A percentile compares a stretch with the other conserved stretches of the same genome.
Evolutionary conservation across 2,329 filamentous ascomycete genomes (phyloP).

Genomic region (Arthrobotrys pseudoclavata): DNA sequence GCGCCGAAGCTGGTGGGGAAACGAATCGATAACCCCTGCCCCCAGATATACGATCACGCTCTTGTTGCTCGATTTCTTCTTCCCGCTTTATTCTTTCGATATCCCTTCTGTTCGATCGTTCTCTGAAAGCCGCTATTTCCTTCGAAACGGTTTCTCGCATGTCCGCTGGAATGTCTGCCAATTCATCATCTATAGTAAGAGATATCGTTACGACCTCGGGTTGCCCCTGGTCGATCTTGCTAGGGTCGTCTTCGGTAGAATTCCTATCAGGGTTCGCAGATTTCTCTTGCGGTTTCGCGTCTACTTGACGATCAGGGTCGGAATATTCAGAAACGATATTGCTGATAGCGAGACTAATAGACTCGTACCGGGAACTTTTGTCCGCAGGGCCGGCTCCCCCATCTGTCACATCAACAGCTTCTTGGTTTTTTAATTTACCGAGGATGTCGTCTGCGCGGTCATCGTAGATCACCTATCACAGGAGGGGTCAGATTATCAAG

Average conservation of each 20-base stretch:
- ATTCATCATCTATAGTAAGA: slow-evolving; percentile 87
- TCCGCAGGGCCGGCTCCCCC: slow-evolving; percentile 74
- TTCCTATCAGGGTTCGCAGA: slow-evolving; percentile 69
- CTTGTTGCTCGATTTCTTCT: slow-evolving; percentile 90
- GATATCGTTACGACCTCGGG: slow-evolving; percentile 89
- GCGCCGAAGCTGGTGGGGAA: slow-evolving; percentile 77
- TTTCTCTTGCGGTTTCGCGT: slow-evolving; percentile 37
- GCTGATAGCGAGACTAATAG: slow-evolving; percentile 77
- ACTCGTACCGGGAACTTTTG: slow-evolving; percentile 74
- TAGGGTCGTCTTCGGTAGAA: slow-evolving; percentile 72
- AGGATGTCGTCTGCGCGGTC: slow-evolving; percentile 63
- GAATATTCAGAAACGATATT: slow-evolving; percentile 79
- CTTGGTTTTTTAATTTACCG: slow-evolving; percentile 50
- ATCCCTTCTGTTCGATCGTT: slow-evolving; percentile 88
- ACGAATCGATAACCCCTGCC: slow-evolving; percentile 76
- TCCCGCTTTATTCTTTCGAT: slow-evolving; percentile 87
- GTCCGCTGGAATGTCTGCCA: slow-evolving; percentile 94
- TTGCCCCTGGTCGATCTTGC: slow-evolving; percentile 76
- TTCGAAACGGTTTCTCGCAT: slow-evolving; percentile 95
- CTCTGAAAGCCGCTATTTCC: slow-evolving; percentile 94
- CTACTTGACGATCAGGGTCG: slow-evolving; percentile 68
- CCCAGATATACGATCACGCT: slow-evolving; percentile 79
- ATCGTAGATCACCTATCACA: slow-evolving; percentile 65
- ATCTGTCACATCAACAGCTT: slow-evolving; percentile 27
- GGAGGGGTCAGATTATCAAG: background rate